Base-by-base conservation (phyloP, 139 green algal genomes). In the Mychonastes homosphaera region DNA sequence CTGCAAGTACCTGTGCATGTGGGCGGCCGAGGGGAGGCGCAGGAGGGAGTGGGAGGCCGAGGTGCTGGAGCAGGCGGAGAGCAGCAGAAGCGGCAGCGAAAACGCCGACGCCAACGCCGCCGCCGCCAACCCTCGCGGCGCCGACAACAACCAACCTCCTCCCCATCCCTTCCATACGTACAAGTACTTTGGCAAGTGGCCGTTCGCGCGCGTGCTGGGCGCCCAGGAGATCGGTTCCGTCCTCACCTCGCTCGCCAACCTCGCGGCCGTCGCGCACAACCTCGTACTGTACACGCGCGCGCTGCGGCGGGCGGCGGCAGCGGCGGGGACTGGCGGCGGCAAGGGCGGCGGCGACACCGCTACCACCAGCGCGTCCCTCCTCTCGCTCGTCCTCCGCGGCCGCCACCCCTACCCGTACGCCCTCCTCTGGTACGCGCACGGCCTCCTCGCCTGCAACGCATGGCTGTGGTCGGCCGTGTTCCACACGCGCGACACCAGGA, bases 101-200 rank as follows among this genome's bases (percentile, higher is more conserved):
- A 13, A 53, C 36, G 36, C 23, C 27, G 18, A 15, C 35, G 45
- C 26, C 27, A 15, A 50, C 51, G 13, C 45, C 13, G 5, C 38
- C 18, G 10, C 35, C 18, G 2, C 44, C 39, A 48, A 34, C 29
- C 18, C 33, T n/a, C n/a, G n/a, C n/a, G n/a, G n/a, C n/a, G n/a
- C n/a, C n/a, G n/a, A n/a, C n/a, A n/a, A n/a, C n/a, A n/a, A n/a
- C n/a, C n/a, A n/a, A n/a, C n/a, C n/a, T n/a, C n/a, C n/a, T n/a
- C n/a, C n/a, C n/a, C n/a, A n/a, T n/a, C n/a, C n/a, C n/a, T n/a
- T n/a, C 0, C 23, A 30, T 3, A 33, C 53, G 1, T 51, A 48
- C 12, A 94, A 95, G 53, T 95, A 95, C 63, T 78, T 67, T 65
- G 87, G 87, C 64, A 95, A 95, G 55, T 95, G 87, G 87, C 83